Evolutionary conservation across 352 stramenopile species (phyloP).

Genomic region (Phytophthora meadii): DNA sequence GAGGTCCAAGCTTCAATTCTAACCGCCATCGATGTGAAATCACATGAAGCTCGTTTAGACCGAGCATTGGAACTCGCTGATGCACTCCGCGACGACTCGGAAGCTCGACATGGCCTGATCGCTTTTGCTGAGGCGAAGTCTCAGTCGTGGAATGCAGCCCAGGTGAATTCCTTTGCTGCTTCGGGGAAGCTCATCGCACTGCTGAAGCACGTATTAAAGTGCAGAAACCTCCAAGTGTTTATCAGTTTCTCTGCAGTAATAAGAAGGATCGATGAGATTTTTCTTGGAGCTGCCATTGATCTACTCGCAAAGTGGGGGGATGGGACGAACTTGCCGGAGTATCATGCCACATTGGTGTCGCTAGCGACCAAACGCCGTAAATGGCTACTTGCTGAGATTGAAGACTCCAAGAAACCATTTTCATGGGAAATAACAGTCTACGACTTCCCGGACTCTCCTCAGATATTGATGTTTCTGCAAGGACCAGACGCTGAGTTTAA

Average conservation of each 20-base stretch:
- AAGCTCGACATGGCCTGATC: background rate
- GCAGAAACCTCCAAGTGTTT: background rate
- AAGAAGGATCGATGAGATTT: background rate
- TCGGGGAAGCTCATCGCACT: constrained; percentile 3
- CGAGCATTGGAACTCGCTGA: constrained; percentile 2
- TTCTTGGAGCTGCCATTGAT: constrained; percentile 8
- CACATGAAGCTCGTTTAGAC: background rate
- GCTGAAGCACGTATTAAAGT: constrained; percentile 1
- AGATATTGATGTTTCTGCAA: constrained; percentile 2
- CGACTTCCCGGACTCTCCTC: constrained; percentile 6
- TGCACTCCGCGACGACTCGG: background rate
- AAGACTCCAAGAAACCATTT: constrained; percentile 4
- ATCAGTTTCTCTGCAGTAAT: background rate
- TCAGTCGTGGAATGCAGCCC: background rate
- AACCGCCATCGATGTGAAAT: constrained; percentile 2
- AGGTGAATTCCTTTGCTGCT: background rate
- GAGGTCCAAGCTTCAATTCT: background rate
- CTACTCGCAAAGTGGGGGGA: background rate
- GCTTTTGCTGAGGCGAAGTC: constrained; percentile 2
- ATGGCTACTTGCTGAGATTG: constrained; percentile 9
- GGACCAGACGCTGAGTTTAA: background rate
- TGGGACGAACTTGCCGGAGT: background rate
- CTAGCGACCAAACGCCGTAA: constrained; percentile 1
- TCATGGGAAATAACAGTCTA: background rate
- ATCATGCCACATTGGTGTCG: background rate